A percentile compares a stretch with the other conserved stretches of the same genome.
Conservation (phyloP, 1,139 yeast species). For the Yamadazyma trypodendri region DNA sequence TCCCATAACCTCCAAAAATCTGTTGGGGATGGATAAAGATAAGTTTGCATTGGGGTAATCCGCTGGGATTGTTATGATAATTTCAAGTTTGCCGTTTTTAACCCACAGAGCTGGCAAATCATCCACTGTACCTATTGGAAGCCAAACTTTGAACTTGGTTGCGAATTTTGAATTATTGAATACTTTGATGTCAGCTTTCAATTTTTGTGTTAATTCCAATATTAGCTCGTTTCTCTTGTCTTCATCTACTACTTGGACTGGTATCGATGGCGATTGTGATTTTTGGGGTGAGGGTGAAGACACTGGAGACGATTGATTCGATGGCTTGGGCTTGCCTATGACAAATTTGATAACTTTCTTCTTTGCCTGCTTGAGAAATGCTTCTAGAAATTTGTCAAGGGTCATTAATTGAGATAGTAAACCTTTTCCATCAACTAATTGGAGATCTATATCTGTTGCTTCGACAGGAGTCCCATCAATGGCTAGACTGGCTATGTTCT, state of each 20-base stretch:
- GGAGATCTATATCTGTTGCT: constrained; percentile 22
- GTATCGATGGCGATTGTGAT: constrained; percentile 5
- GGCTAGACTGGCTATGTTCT: constrained; percentile 44
- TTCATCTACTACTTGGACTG: constrained; percentile 8
- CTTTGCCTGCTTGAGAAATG: constrained; percentile 57
- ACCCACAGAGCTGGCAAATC: constrained; percentile 23
- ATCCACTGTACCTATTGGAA: constrained; percentile 14
- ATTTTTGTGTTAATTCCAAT: constrained; percentile 24
- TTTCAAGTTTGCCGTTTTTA: constrained; percentile 17
- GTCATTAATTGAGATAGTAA: constrained; percentile 54
- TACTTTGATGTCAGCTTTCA: constrained; percentile 22
- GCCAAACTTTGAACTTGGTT: constrained; percentile 24
- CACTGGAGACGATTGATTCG: constrained; percentile 1
- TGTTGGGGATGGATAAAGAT: constrained; percentile 22
- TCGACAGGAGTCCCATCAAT: constrained; percentile 5
- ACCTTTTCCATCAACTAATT: constrained; percentile 45
- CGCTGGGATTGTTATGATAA: constrained; percentile 23
- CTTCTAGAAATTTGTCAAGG: constrained; percentile 58
- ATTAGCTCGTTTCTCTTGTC: constrained; percentile 20
- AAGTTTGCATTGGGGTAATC: constrained; percentile 21
- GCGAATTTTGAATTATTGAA: constrained; percentile 25
- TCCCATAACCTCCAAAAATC: constrained; percentile 23
- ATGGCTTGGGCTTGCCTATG: constrained; percentile 15
- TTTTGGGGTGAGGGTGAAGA: constrained; percentile 3
- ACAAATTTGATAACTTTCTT: constrained; percentile 41